Percentiles rank a stretch among this genome's conserved stretches.
Conservation (phyloP, 1,284 basidiomycete species). For the Fomitopsis pinicola region DNA sequence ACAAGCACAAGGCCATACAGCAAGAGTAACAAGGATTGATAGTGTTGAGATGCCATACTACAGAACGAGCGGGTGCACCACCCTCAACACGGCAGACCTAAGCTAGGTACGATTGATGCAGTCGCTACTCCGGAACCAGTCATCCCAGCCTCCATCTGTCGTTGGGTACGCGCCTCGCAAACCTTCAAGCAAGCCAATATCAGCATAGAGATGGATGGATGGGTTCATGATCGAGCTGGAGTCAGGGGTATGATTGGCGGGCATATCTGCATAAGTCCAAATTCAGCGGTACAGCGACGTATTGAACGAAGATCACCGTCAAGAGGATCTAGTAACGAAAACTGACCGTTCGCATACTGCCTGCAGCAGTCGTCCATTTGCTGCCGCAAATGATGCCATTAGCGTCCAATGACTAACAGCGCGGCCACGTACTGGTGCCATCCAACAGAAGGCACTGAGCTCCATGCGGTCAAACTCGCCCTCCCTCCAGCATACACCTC, state of each 20-base stretch:
- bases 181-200: not conserved
- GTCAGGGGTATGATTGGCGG: not conserved
- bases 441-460: constrained; percentile 3
- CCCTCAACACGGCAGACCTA: not conserved
- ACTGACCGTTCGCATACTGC: not conserved
- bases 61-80: no score
- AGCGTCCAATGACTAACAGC: not conserved
- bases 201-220: not conserved
- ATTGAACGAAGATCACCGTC: not conserved
- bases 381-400: not conserved
- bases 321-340: not conserved
- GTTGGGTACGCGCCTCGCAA: not conserved
- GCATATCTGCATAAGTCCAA: not conserved
- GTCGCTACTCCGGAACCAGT: not conserved
- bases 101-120: not conserved
- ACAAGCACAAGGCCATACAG: no score
- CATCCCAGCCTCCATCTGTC: not conserved
- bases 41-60: no score
- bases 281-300: not conserved
- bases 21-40: no score
- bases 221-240: not conserved
- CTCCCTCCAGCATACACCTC: not conserved
- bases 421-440: not conserved
- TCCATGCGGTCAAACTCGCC: constrained; percentile 7
- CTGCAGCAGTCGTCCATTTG: not conserved